These are phyloP conservation scores for Rhizopus sp. DNA, from an alignment of 371 early-diverging fungal species.

Conservation along the genomic window DNA sequence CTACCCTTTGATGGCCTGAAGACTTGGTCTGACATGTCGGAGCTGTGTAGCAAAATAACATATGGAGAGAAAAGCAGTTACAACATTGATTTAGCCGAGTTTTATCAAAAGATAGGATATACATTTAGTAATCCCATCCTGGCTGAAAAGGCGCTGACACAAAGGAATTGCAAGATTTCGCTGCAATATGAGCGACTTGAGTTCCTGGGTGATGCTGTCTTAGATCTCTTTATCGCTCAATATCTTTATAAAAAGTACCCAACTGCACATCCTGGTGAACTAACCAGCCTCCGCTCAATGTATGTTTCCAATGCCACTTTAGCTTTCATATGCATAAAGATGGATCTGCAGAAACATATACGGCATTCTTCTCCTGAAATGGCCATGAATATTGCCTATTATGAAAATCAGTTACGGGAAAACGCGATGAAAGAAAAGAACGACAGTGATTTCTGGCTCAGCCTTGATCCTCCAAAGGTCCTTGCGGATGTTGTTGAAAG, in stretches of 20 bases:
- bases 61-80: conserved; percentile 8
- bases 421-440: conserved; percentile 30
- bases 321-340: conserved; percentile 61
- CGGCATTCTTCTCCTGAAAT: conserved; percentile 60
- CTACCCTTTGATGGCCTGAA: conserved; percentile 53
- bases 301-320: conserved; percentile 85
- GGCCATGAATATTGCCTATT: conserved; percentile 45
- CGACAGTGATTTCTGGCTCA: conserved; percentile 67
- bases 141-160: conserved; percentile 84
- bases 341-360: conserved; percentile 66
- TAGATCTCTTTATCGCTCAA: conserved; percentile 76
- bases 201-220: conserved; percentile 88
- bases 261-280: conserved; percentile 60
- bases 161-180: conserved; percentile 62
- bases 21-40: conserved; percentile 44
- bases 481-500: conserved; percentile 89
- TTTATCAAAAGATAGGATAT: conserved; percentile 69
- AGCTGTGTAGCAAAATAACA: conserved; percentile 5
- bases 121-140: conserved; percentile 66
- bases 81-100: conserved; percentile 15
- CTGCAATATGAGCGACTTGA: conserved; percentile 86
- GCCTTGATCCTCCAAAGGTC: conserved; percentile 79
- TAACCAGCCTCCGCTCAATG: conserved; percentile 73
- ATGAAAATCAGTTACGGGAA: conserved; percentile 33
- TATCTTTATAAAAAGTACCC: conserved; percentile 65